A percentile compares a stretch with the other conserved stretches of the same genome.
Evolutionary conservation across 2,329 filamentous ascomycete genomes (phyloP).

Genomic region (Diaporthe vexans): DNA sequence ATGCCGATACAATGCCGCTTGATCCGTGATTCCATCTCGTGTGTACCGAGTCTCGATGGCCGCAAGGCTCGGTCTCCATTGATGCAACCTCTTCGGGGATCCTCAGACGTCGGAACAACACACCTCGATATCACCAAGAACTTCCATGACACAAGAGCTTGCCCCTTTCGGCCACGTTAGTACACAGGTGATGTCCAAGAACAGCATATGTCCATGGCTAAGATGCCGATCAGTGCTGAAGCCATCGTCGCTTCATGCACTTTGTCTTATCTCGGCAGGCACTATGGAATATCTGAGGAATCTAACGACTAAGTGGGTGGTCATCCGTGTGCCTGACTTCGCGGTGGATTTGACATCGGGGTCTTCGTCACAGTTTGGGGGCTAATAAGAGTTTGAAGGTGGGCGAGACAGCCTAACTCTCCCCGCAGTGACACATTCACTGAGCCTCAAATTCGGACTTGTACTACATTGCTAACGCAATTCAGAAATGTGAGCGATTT

Average conservation of each 20-base stretch:
- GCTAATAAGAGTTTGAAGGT: background rate
- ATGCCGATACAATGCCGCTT: background rate
- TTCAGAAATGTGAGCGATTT: background rate
- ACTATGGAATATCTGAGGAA: background rate
- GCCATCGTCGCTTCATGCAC: background rate
- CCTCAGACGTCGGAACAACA: background rate
- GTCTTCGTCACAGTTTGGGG: background rate
- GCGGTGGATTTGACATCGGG: background rate
- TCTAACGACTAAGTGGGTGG: background rate
- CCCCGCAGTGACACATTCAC: background rate
- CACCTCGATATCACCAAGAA: background rate
- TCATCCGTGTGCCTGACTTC: background rate
- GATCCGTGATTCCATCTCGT: constrained; percentile 20
- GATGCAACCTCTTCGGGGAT: constrained; percentile 12
- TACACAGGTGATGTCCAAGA: background rate
- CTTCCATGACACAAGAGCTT: background rate
- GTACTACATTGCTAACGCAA: background rate
- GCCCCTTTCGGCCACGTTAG: background rate
- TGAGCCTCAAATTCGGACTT: background rate
- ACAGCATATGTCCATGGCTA: too few relatives aligned
- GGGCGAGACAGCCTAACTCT: background rate
- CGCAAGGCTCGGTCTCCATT: background rate
- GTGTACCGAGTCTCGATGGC: background rate
- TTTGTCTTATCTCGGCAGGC: background rate
- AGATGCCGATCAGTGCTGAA: background rate